Percentiles rank a stretch among this genome's conserved stretches.
phyloP scores from a whole-genome alignment of 2,329 filamentous ascomycete species.

The Claviceps fusiformis region DNA sequence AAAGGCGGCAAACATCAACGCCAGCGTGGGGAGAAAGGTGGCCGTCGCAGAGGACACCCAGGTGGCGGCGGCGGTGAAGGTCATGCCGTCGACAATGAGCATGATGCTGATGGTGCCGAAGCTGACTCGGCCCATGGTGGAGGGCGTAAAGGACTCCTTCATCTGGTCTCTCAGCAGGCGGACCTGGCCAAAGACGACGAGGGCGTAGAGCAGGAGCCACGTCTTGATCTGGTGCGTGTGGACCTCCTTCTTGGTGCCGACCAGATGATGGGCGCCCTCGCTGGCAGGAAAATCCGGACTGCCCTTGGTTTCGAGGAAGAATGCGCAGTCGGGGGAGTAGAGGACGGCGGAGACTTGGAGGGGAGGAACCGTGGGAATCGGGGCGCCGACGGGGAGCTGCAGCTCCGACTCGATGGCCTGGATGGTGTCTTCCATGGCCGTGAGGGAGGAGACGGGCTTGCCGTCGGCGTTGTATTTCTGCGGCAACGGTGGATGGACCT shows the following conservation, averaged over 20 bases:
- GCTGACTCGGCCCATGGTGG: conserved; percentile 52
- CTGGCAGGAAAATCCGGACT: conserved; percentile 39
- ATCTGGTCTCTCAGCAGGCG: conserved; percentile 50
- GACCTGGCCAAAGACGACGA: conserved; percentile 47
- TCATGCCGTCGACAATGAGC: conserved; percentile 48
- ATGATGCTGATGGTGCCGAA: conserved; percentile 49
- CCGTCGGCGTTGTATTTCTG: conserved; percentile 15
- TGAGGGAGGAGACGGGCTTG: conserved; percentile 19
- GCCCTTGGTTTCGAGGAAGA: conserved; percentile 51
- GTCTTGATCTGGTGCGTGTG: conserved; percentile 42
- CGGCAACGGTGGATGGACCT: conserved; percentile 48
- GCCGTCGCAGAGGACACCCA: conserved; percentile 43
- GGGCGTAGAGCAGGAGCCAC: conserved; percentile 44
- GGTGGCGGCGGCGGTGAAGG: conserved; percentile 41
- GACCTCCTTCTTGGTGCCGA: conserved; percentile 47
- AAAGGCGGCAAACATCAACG: conserved; percentile 36
- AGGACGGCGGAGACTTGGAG: conserved; percentile 50
- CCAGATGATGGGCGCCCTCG: conserved; percentile 43
- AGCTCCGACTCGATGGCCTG: conserved; percentile 48
- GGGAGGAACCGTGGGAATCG: conserved; percentile 38
- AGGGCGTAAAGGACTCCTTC: conserved; percentile 53
- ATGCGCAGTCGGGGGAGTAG: conserved; percentile 56
- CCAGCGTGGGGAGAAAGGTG: conserved; percentile 42
- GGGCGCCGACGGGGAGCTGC: conserved; percentile 45
- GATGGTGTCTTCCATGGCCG: conserved; percentile 27